These are phyloP conservation scores for Mycosphaerella sp. DNA, from an alignment of 2,329 filamentous ascomycete genomes.

Conservation along the genomic window DNA sequence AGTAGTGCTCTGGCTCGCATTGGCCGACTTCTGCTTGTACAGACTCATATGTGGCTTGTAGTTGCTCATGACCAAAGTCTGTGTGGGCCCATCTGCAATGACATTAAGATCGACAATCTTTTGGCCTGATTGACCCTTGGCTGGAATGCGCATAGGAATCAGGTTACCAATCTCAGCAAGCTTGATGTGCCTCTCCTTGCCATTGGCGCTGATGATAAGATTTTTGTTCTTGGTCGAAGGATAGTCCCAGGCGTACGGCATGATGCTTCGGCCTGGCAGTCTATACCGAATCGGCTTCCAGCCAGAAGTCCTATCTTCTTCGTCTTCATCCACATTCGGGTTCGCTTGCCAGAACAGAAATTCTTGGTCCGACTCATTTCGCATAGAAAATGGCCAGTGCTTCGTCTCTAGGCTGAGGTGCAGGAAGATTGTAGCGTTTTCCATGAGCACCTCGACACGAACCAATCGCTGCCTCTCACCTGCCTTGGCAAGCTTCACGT, in stretches of 20 bases:
- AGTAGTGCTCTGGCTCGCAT: slow-evolving; percentile 52
- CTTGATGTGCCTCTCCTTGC: slow-evolving; percentile 84
- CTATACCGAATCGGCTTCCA: slow-evolving; percentile 93
- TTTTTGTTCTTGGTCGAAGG: slow-evolving; percentile 96
- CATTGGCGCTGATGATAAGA: slow-evolving; percentile 71
- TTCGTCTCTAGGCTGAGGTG: slow-evolving; percentile 86
- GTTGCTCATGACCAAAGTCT: slow-evolving; percentile 89
- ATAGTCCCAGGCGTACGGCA: slow-evolving; percentile 99
- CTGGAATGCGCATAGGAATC: slow-evolving; percentile 81
- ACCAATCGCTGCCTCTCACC: slow-evolving; percentile 85
- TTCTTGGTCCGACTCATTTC: slow-evolving; percentile 94
- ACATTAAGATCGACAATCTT: slow-evolving; percentile 98
- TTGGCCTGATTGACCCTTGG: slow-evolving; percentile 53
- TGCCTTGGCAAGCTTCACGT: slow-evolving; percentile 87
- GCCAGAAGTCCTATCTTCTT: slow-evolving; percentile 69
- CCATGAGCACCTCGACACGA: slow-evolving; percentile 82
- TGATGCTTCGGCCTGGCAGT: slow-evolving; percentile 88
- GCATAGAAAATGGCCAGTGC: slow-evolving; percentile 98
- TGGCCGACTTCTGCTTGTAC: slow-evolving; percentile 62
- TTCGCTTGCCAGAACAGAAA: slow-evolving; percentile 96
- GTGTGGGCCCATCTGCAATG: slow-evolving; percentile 87
- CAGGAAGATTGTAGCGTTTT: slow-evolving; percentile 87
- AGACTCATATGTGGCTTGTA: slow-evolving; percentile 89
- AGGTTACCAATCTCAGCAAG: slow-evolving; percentile 94
- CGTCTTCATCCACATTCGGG: slow-evolving; percentile 87